Conservation (phyloP, 2,329 filamentous ascomycete genomes). For the Cercospora berteroae region DNA sequence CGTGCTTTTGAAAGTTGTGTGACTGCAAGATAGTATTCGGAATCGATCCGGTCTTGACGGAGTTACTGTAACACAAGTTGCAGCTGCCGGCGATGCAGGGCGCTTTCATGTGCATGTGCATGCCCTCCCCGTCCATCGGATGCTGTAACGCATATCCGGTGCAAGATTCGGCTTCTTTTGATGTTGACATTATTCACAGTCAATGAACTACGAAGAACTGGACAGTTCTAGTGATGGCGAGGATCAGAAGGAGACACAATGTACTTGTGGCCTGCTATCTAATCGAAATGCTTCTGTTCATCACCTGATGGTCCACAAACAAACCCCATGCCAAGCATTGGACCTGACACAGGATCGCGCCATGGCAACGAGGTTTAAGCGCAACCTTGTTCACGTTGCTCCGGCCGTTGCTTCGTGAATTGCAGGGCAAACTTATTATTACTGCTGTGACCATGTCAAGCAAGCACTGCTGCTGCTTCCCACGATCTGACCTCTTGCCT, state of each 20-base stretch:
- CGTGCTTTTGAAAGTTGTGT: neutral
- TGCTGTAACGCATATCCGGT: neutral
- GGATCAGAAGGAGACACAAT: neutral
- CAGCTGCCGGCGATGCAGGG: neutral
- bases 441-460: neutral
- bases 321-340: neutral
- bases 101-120: neutral
- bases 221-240: neutral
- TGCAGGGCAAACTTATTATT: neutral
- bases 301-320: neutral
- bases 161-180: too few relatives aligned
- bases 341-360: neutral
- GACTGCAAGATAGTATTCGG: neutral
- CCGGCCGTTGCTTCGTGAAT: neutral
- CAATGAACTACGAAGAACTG: too few relatives aligned
- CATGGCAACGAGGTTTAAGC: neutral
- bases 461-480: neutral
- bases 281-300: neutral
- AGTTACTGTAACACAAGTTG: neutral
- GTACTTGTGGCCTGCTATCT: neutral
- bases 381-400: conserved; percentile 3
- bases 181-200: too few relatives aligned
- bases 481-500: neutral
- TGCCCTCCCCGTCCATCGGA: neutral
- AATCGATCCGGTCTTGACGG: neutral